Evolutionary conservation across 306 rosid genomes (phyloP).

Genomic region (Glycine soja): DNA sequence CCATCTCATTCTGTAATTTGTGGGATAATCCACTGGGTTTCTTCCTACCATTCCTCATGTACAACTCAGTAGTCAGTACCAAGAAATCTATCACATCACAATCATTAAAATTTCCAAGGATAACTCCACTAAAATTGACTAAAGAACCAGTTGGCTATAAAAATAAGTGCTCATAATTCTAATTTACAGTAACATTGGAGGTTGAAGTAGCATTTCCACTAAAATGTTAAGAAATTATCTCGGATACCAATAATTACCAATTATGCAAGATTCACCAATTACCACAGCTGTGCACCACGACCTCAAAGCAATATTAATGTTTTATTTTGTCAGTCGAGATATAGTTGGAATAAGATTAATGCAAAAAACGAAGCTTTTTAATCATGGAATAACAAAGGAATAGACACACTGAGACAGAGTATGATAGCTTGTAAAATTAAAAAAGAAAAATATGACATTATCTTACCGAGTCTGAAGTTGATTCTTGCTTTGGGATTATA

Average conservation of each 20-base stretch:
- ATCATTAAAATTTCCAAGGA: conserved; percentile 33
- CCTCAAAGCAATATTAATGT: conserved; percentile 33
- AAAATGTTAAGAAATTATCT: conserved; percentile 23
- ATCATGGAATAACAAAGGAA: conserved; percentile 19
- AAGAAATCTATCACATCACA: conserved; percentile 33
- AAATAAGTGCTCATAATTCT: conserved; percentile 24
- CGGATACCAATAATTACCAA: conserved; percentile 28
- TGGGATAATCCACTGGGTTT: conserved; percentile 4
- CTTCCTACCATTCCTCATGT: neutral
- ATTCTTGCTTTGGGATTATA: conserved; percentile 96
- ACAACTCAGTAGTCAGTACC: conserved; percentile 3
- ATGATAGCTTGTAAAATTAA: conserved; percentile 17
- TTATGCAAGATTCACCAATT: neutral
- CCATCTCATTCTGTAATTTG: neutral
- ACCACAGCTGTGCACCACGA: conserved; percentile 15
- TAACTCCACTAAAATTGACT: conserved; percentile 27
- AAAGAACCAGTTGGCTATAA: conserved; percentile 7
- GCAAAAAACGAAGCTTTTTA: conserved; percentile 13
- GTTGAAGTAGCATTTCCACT: conserved; percentile 28
- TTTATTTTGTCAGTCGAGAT: conserved; percentile 14
- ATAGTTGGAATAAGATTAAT: conserved; percentile 4
- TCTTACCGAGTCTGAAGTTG: conserved; percentile 97
- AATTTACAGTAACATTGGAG: conserved; percentile 26
- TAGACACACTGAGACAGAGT: neutral
- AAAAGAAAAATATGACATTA: conserved; percentile 26